Percentiles rank a stretch among this genome's conserved stretches.
These are phyloP conservation scores for Aquanectria penicillioides DNA, from an alignment of 2,329 filamentous ascomycete genomes.

Conservation along the genomic window DNA sequence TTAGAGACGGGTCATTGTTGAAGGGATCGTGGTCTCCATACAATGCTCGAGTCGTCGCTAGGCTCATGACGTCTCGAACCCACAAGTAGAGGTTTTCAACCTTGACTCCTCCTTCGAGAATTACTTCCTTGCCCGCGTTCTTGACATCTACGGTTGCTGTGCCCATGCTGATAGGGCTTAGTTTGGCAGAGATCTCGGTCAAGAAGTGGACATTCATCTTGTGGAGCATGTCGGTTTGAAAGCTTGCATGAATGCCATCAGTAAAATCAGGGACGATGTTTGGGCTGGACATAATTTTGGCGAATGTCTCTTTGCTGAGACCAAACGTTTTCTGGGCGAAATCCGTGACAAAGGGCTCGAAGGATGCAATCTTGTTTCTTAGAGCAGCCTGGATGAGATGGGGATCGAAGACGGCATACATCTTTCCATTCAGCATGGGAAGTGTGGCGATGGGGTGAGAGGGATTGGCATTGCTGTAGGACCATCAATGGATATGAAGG, in stretches of 20 bases:
- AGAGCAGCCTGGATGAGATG: conserved; percentile 50
- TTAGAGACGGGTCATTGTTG: conserved; percentile 30
- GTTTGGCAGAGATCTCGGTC: conserved; percentile 19
- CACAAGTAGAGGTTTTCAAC: conserved; percentile 52
- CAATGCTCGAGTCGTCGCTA: conserved; percentile 51
- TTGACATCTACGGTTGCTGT: not conserved
- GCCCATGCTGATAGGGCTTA: conserved; percentile 24
- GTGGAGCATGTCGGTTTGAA: conserved; percentile 48
- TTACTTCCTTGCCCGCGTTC: conserved; percentile 25
- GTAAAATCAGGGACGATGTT: conserved; percentile 39
- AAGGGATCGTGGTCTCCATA: conserved; percentile 57
- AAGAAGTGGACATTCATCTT: conserved; percentile 37
- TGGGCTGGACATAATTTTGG: conserved; percentile 28
- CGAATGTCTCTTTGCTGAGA: conserved; percentile 43
- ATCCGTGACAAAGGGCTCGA: conserved; percentile 53
- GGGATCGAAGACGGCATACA: conserved; percentile 57
- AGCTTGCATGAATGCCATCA: conserved; percentile 46
- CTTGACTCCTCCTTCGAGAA: conserved; percentile 32
- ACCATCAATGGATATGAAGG: not conserved
- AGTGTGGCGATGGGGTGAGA: conserved; percentile 53
- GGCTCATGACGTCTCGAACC: conserved; percentile 49
- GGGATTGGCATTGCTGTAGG: conserved; percentile 36
- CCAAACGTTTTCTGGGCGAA: conserved; percentile 51
- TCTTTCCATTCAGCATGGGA: conserved; percentile 53
- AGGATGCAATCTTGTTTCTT: conserved; percentile 52